A percentile compares a stretch with the other conserved stretches of the same genome.
These are phyloP conservation scores for Linum tenue DNA, from an alignment of 345 rosid genomes.

Conservation along the genomic window DNA sequence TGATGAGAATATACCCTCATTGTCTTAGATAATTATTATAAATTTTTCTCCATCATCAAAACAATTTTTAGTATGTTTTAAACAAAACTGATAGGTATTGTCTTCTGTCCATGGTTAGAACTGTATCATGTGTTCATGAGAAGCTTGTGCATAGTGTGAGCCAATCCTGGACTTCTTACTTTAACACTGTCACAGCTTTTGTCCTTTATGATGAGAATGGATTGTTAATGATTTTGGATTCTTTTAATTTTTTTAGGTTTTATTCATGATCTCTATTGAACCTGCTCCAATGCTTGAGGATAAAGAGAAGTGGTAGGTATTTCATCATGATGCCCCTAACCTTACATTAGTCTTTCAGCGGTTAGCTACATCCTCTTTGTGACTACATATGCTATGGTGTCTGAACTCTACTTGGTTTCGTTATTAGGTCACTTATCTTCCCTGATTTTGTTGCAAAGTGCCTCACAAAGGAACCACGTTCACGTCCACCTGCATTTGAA, in stretches of 20 bases:
- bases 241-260: conserved; percentile 40
- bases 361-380: not conserved
- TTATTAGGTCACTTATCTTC: conserved; percentile 82
- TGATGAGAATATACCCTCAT: too few relatives aligned
- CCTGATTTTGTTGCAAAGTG: conserved; percentile 98
- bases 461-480: conserved; percentile 92
- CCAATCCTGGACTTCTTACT: not conserved
- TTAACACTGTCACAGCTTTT: not conserved
- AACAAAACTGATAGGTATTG: too few relatives aligned
- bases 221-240: not conserved
- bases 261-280: conserved; percentile 94
- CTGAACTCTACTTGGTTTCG: conserved; percentile 11
- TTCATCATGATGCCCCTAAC: conserved; percentile 9
- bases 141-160: too few relatives aligned
- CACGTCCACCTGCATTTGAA: conserved; percentile 92
- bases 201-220: not conserved
- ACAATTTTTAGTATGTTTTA: too few relatives aligned
- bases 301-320: conserved; percentile 91
- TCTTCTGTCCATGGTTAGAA: not conserved
- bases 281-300: conserved; percentile 99
- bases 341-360: not conserved
- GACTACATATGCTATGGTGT: conserved; percentile 5
- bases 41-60: too few relatives aligned
- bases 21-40: too few relatives aligned
- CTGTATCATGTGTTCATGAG: not conserved